Base-by-base conservation (phyloP, 2,329 filamentous ascomycete species). In the Phyllosticta citrichinensis region DNA sequence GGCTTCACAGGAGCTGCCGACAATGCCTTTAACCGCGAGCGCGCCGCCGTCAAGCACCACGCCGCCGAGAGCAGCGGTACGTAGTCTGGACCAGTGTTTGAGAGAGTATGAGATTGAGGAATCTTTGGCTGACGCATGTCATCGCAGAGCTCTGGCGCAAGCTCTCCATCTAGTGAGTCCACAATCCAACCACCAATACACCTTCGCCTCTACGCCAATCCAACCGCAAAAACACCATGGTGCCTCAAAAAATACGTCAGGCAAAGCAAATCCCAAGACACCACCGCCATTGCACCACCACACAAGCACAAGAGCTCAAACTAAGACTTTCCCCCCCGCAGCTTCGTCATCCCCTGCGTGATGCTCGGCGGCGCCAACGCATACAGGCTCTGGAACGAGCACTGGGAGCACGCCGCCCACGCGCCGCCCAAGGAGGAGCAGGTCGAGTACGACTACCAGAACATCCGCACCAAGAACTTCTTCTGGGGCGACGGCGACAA, bases 401-500 rank as follows among this genome's bases (percentile, higher is more conserved):
- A 99, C 79, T 97, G 93, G 93, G 89, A 95, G 79, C 94, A 99
- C 83, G 91, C 88, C 85, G 79, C 77, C 58, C 93, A 97, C 80
- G 79, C 89, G 76, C 85, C 88, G 63, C 89, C 94, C 67, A 81
- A 93, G 68, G 91, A 96, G 81, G 94, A 99, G 80, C 88, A 89
- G 73, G 79, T 83, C 71, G 90, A 97, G 81, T 99, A 97, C 79
- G 80, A 91, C 63, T 99, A 96, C 86, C 90, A 96, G 85, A 99
- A 99, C 83, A 89, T 99, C 77, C 89, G 94, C 75, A 84, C 85
- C 76, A 97, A 94, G 87, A 97, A 96, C 85, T 99, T 79, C 83
- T 86, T 85, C 72, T 99, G 89, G 89, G 92, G 93, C 67, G 82
- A 97, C 73, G 94, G 94, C 73, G 94, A 99, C 81, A 94, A 97